Evolutionary conservation across 2,329 filamentous ascomycete genomes (phyloP), one percentile per base, ranked within the genome.

Genomic region (Achaetomium macrosporum): DNA sequence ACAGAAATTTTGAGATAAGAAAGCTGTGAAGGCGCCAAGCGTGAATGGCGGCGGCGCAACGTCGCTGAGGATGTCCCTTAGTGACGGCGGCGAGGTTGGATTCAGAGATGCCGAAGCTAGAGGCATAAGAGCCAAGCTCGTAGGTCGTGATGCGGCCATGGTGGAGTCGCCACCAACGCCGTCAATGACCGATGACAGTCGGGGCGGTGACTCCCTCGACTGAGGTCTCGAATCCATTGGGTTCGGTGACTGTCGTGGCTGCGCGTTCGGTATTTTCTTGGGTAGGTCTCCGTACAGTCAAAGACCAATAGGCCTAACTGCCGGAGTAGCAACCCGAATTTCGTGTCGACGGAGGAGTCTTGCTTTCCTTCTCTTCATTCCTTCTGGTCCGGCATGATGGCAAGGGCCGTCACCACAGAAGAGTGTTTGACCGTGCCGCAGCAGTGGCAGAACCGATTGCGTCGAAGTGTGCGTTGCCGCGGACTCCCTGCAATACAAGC

Each of bases 1-100:
- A 67, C 93, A 99, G 71, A 97, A 92, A 65, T 97, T 97, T 66
- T 95, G 91, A 1, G 92, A 96, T 4, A 97, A 79, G 65, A 95
- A 97, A 51, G 91, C 91, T 83, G 93, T 97, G 70, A 97, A 97
- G 31, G 92, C 92, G 55, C 83, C 85, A 9, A 96, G 76, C 0
- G 91, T 96, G 79, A 90, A 97, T 61, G 93, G 93, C 39, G 90
- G 84, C 9, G 88, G 84, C 35, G 93, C 88, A 42, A 81, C 82
- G 71, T 96, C 93, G 59, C 88, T 81, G 42, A 99, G 80, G 29
- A 99, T 95, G 63, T 97, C 92, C 54, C 85, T 80, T 46, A 99
- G 76, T 30, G 89, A 41, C 90, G 92, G 29, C 72, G 73, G 59
- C 67, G 70, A 48, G 67, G 66, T 41, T 69, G 66, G 40, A 72